phyloP scores from a whole-genome alignment of 768 basidiomycete species.

The Rhodocollybia butyracea region DNA sequence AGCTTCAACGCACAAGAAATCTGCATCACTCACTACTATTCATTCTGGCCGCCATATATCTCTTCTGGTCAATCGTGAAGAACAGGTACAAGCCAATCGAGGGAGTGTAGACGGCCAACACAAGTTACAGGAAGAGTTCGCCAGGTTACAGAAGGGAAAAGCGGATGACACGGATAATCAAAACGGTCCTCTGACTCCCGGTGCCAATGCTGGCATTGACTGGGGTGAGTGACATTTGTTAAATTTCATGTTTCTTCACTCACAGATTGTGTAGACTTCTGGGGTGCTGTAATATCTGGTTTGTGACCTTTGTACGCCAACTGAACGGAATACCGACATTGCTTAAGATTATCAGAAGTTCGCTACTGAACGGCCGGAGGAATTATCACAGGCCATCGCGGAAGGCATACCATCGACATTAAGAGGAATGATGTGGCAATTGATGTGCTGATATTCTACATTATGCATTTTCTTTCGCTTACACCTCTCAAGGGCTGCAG shows the following conservation, averaged over 20 bases:
- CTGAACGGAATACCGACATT: background rate
- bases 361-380: constrained; percentile 73
- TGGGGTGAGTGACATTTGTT: constrained; percentile 53
- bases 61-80: constrained; percentile 52
- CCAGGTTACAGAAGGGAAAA: constrained; percentile 57
- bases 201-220: constrained; percentile 44
- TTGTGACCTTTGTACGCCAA: constrained; percentile 14
- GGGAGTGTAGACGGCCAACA: constrained; percentile 61
- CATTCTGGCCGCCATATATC: constrained; percentile 48
- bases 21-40: constrained; percentile 58
- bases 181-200: constrained; percentile 25
- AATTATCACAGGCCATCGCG: constrained; percentile 87
- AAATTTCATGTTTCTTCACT: background rate
- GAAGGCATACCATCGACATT: constrained; percentile 84
- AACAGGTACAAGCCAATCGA: constrained; percentile 35
- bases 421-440: constrained; percentile 95
- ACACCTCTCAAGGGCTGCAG: constrained; percentile 96
- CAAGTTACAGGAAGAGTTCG: constrained; percentile 75
- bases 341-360: constrained; percentile 80
- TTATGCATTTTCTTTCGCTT: too few relatives aligned
- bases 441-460: constrained; percentile 87
- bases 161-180: constrained; percentile 36
- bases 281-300: constrained; percentile 93
- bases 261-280: constrained; percentile 64
- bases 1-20: constrained; percentile 48